Conservation (phyloP, 805 yeast genomes). For the Ogataea parapolymorpha region DNA sequence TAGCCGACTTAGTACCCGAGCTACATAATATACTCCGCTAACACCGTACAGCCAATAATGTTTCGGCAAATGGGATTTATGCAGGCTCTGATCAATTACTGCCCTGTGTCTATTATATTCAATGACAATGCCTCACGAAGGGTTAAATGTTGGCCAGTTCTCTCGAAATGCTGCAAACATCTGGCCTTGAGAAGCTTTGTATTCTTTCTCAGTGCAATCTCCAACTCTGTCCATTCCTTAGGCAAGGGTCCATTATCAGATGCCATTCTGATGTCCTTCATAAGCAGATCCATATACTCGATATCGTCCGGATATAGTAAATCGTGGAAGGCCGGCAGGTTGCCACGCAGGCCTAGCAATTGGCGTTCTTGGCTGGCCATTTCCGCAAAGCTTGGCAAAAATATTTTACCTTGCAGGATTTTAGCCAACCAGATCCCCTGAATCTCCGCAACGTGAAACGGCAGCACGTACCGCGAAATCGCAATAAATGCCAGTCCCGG, state of each 20-base stretch:
- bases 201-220: slow-evolving; percentile 40
- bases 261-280: slow-evolving; percentile 27
- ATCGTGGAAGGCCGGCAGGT: slow-evolving; percentile 44
- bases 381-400: slow-evolving; percentile 44
- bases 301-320: slow-evolving; percentile 55
- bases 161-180: slow-evolving; percentile 30
- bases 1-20: not conserved
- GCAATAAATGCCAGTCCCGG: slow-evolving; percentile 66
- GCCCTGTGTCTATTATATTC: not conserved
- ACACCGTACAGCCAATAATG: not conserved
- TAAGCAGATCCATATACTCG: slow-evolving; percentile 43
- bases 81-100: not conserved
- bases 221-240: slow-evolving; percentile 49
- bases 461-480: slow-evolving; percentile 57
- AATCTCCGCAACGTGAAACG: slow-evolving; percentile 56
- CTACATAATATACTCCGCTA: not conserved
- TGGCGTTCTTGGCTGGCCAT: slow-evolving; percentile 43
- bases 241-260: slow-evolving; percentile 45
- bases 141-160: not conserved
- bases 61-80: too few species aligned
- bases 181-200: slow-evolving; percentile 44
- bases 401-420: slow-evolving; percentile 53
- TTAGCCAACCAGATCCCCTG: slow-evolving; percentile 68
- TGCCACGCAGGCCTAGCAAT: slow-evolving; percentile 40
- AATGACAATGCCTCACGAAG: not conserved